Base-by-base conservation (phyloP, 208 protist species). In the Porcisia deanei region DNA sequence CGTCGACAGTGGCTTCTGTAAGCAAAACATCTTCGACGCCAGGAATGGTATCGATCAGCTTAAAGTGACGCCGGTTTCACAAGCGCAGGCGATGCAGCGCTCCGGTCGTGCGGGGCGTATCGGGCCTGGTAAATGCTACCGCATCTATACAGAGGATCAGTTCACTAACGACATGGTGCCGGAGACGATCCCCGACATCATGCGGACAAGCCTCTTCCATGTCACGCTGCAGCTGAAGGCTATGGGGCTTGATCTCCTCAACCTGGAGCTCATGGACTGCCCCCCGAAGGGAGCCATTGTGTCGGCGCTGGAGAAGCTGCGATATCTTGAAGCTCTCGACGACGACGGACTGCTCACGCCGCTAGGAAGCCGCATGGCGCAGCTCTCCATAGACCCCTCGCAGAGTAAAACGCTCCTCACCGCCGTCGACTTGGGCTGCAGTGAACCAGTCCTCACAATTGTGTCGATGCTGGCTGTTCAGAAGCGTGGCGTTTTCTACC, bases 301-400 rank as follows among this genome's bases (percentile, higher is more conserved):
- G 25, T 78, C 85, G 0, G 98, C 99, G n/a, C 90, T 99, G 84
- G 94, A 99, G 82, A 92, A 97, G 98, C 93, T 97, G 79, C 98
- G 98, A 69, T 98, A 96, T 52, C 93, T 99, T 34, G 98, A 98
- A 72, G 98, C 99, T 6, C 88, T 99, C 3, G 98, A 99, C 78
- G 99, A 99, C 58, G 98, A 99, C 60, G 99, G 98, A 12, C 73
- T 99, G 41, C 91, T 99, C 16, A 99, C 99, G 8, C 87, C 92
- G 25, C 87, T 99, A 7, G 99, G 99, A n/a, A 91, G 98, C 71
- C 96, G 98, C 74, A 99, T 99, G 99, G 98, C 98, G 37, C 96
- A 99, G 85, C 99, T 99, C 66, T 99, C 99, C 45, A 94, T 99
- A 49, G 99, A 99, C 75, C 99, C 99, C 20, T 98, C 91, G 43